phyloP scores from a whole-genome alignment of 805 yeast genomes.

The Hanseniaspora taiwanica region DNA sequence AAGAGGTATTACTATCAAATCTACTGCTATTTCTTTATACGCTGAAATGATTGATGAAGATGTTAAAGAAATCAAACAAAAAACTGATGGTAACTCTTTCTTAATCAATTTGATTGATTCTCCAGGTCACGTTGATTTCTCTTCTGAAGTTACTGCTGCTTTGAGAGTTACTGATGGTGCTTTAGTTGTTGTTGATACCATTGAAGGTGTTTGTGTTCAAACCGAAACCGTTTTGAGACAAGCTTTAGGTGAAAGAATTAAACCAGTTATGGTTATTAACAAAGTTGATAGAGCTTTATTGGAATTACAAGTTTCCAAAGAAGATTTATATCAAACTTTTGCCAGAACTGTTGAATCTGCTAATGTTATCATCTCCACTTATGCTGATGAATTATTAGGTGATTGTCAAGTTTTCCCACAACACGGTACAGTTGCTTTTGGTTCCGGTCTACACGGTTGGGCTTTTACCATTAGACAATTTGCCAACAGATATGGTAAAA shows the following conservation, averaged over 20 bases:
- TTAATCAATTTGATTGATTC: constrained; percentile 97
- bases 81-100: constrained; percentile 81
- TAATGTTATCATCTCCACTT: constrained; percentile 94
- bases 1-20: constrained; percentile 99
- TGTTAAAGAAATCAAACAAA: constrained; percentile 81
- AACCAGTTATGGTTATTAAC: constrained; percentile 97
- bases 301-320: constrained; percentile 97
- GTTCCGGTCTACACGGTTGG: constrained; percentile 99
- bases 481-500: constrained; percentile 95
- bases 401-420: constrained; percentile 98
- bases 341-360: constrained; percentile 98
- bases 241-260: constrained; percentile 97
- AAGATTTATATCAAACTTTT: constrained; percentile 96
- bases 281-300: constrained; percentile 99
- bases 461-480: constrained; percentile 99
- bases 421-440: constrained; percentile 97
- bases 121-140: constrained; percentile 99
- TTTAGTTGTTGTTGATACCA: constrained; percentile 96
- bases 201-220: constrained; percentile 99
- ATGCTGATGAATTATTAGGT: constrained; percentile 81
- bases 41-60: constrained; percentile 72
- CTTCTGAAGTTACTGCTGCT: constrained; percentile 99
- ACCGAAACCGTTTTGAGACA: constrained; percentile 99
- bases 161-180: constrained; percentile 99
- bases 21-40: constrained; percentile 94